These are phyloP conservation scores for Candida loeiensis DNA, from an alignment of 805 yeast genomes.

Conservation along the genomic window DNA sequence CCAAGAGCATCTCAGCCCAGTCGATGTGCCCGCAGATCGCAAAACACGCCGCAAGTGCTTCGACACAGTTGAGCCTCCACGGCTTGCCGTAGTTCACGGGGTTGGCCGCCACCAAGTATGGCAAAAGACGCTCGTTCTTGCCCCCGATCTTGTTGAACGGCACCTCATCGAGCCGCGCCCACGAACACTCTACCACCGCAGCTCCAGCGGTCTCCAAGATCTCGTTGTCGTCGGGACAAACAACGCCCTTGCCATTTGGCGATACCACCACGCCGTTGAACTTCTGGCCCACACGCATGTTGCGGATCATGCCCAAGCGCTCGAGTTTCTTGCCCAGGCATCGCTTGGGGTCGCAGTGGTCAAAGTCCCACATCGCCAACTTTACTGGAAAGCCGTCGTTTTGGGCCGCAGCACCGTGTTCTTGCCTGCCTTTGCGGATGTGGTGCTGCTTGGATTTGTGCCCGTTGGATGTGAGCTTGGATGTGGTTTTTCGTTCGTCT, in stretches of 20 bases:
- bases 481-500: conserved; percentile 37
- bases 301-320: conserved; percentile 76
- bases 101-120: conserved; percentile 92
- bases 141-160: conserved; percentile 95
- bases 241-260: conserved; percentile 87
- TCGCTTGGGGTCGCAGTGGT: conserved; percentile 96
- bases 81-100: conserved; percentile 97
- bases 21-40: conserved; percentile 89
- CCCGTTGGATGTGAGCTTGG: conserved; percentile 48
- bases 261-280: conserved; percentile 88
- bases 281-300: conserved; percentile 86
- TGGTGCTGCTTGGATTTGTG: conserved; percentile 55
- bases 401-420: conserved; percentile 25
- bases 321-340: conserved; percentile 95
- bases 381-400: conserved; percentile 64
- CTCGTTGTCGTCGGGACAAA: conserved; percentile 80
- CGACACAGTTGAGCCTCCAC: conserved; percentile 94
- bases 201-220: conserved; percentile 80
- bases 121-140: conserved; percentile 76
- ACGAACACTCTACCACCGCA: conserved; percentile 98
- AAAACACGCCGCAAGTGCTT: conserved; percentile 95
- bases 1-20: conserved; percentile 77
- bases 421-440: conserved; percentile 36
- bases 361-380: conserved; percentile 98
- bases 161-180: conserved; percentile 98